Evolutionary conservation across 495 filamentous ascomycete genomes (phyloP).

Genomic region (Aspergillus ostianus): DNA sequence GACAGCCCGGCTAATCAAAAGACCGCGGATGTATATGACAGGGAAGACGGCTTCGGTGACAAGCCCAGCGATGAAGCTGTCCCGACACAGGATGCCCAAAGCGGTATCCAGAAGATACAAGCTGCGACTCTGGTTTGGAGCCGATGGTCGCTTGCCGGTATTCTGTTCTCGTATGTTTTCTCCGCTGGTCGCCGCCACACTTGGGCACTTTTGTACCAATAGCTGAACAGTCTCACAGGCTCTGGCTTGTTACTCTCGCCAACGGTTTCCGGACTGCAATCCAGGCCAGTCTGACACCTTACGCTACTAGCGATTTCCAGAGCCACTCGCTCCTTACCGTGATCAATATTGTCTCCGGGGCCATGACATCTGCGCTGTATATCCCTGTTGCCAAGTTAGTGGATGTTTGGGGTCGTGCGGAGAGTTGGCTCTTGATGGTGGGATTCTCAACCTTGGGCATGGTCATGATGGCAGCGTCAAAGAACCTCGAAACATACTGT

Average conservation of each 20-base stretch:
- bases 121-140: conserved; percentile 45
- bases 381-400: conserved; percentile 65
- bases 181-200: neutral
- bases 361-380: conserved; percentile 31
- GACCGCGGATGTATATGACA: no score
- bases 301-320: conserved; percentile 48
- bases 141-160: conserved; percentile 28
- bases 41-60: no score
- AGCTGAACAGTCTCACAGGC: conserved; percentile 23
- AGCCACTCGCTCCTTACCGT: conserved; percentile 57
- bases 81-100: conserved; percentile 28
- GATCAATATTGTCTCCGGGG: conserved; percentile 51
- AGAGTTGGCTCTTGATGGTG: conserved; percentile 49
- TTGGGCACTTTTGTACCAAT: neutral
- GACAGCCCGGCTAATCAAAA: no score
- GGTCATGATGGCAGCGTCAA: conserved; percentile 49
- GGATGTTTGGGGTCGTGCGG: conserved; percentile 61
- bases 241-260: conserved; percentile 46
- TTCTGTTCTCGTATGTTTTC: conserved; percentile 37
- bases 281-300: conserved; percentile 27
- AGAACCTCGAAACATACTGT: conserved; percentile 47
- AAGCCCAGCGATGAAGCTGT: no score
- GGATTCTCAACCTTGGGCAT: conserved; percentile 35
- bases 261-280: conserved; percentile 37
- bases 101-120: conserved; percentile 43